Percentiles rank a stretch among this genome's conserved stretches.
These are phyloP conservation scores for Xylaria sp. DNA, from an alignment of 2,329 filamentous ascomycete species.

Conservation along the genomic window DNA sequence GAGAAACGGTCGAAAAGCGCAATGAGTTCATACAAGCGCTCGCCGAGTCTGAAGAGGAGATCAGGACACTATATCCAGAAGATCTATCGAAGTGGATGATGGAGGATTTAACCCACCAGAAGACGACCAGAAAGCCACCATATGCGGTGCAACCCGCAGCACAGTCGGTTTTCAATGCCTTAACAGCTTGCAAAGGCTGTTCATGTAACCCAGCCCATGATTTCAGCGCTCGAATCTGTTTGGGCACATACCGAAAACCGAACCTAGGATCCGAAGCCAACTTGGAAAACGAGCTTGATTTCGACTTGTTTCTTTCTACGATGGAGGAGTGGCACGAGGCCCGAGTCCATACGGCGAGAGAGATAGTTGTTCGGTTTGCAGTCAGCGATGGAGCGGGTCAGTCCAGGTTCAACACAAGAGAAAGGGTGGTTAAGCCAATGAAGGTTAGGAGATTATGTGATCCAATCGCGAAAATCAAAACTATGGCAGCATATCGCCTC, in stretches of 20 bases:
- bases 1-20: background rate
- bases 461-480: background rate
- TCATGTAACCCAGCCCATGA: background rate
- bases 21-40: background rate
- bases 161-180: background rate
- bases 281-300: background rate
- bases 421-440: background rate
- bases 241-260: conserved; percentile 2
- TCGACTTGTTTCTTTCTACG: conserved; percentile 5
- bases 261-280: background rate
- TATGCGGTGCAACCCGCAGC: background rate
- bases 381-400: background rate
- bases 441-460: conserved; percentile 5
- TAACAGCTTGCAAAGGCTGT: conserved; percentile 1
- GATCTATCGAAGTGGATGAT: background rate
- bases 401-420: background rate
- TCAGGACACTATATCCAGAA: conserved; percentile 1
- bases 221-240: background rate
- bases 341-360: background rate
- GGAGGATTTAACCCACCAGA: background rate
- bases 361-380: background rate
- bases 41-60: background rate
- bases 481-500: conserved; percentile 3
- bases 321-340: conserved; percentile 4
- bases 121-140: background rate